phyloP scores from a whole-genome alignment of 495 filamentous ascomycete genomes.

The Penicillium psychrofluorescens region DNA sequence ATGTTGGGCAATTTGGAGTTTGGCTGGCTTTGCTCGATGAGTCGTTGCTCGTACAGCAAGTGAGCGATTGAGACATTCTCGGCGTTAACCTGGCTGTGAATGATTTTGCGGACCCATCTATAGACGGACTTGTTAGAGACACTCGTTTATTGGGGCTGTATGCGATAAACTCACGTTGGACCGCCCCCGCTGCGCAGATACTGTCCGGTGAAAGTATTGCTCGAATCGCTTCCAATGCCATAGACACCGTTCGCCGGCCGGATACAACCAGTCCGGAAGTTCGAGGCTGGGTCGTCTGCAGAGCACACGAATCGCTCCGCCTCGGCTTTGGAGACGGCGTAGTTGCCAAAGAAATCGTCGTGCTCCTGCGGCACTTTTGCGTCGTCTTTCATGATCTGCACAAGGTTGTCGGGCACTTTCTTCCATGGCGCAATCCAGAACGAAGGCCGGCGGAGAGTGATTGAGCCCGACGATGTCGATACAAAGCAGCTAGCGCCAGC shows the following conservation, averaged over 20 bases:
- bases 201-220: slow-evolving; percentile 31
- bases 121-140: slow-evolving; percentile 7
- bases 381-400: slow-evolving; percentile 43
- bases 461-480: slow-evolving; percentile 48
- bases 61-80: slow-evolving; percentile 52
- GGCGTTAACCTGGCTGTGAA: slow-evolving; percentile 51
- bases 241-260: slow-evolving; percentile 54
- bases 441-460: slow-evolving; percentile 29
- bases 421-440: slow-evolving; percentile 47
- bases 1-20: slow-evolving; percentile 29
- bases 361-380: slow-evolving; percentile 35
- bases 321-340: slow-evolving; percentile 45
- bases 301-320: slow-evolving; percentile 44
- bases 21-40: slow-evolving; percentile 37
- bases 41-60: slow-evolving; percentile 51
- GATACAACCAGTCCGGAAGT: slow-evolving; percentile 50
- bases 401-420: slow-evolving; percentile 10
- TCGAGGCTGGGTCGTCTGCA: slow-evolving; percentile 28
- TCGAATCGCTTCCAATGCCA: slow-evolving; percentile 47
- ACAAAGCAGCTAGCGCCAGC: slow-evolving; percentile 46
- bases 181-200: slow-evolving; percentile 21
- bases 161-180: slow-evolving; percentile 27
- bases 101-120: slow-evolving; percentile 42
- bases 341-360: slow-evolving; percentile 48
- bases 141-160: neutral